Percentiles rank a stretch among this genome's conserved stretches.
These are phyloP conservation scores for Yamadazyma spencermartinsiae DNA, from an alignment of 1,139 yeast genomes.

Conservation along the genomic window DNA sequence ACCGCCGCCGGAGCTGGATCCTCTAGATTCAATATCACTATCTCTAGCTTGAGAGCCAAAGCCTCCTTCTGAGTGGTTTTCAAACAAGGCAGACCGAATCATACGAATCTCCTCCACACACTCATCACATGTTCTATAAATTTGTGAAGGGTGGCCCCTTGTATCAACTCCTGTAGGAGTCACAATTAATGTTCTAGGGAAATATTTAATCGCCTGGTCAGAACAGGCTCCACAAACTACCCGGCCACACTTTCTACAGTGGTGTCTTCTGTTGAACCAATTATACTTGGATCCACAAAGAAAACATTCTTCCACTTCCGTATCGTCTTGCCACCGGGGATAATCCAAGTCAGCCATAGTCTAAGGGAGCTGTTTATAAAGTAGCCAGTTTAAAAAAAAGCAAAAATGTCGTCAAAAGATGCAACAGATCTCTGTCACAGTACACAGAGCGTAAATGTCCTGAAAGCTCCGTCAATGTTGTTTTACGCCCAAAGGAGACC, in stretches of 20 bases:
- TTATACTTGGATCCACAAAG: constrained; percentile 61
- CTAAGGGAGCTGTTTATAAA: no score
- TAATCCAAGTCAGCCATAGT: constrained; percentile 2
- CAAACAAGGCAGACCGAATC: constrained; percentile 49
- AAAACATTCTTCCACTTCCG: constrained; percentile 56
- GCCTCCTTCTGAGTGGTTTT: neutral
- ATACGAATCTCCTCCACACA: constrained; percentile 65
- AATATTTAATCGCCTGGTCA: constrained; percentile 41
- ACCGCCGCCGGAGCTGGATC: neutral
- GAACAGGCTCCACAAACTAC: constrained; percentile 75
- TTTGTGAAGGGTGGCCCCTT: constrained; percentile 28
- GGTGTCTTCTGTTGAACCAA: constrained; percentile 80
- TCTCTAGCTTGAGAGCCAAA: neutral
- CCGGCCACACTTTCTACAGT: constrained; percentile 84
- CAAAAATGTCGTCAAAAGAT: neutral
- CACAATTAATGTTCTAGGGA: constrained; percentile 40
- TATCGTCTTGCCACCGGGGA: constrained; percentile 78
- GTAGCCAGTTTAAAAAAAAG: no score
- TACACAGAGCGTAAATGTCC: no score
- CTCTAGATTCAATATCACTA: constrained; percentile 2
- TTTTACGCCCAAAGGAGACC: no score
- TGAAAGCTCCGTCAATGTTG: no score
- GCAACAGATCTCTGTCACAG: no score
- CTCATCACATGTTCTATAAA: constrained; percentile 67
- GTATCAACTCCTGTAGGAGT: constrained; percentile 26